Conservation (phyloP, 2,329 filamentous ascomycete species). For the Clonostachys solani region DNA sequence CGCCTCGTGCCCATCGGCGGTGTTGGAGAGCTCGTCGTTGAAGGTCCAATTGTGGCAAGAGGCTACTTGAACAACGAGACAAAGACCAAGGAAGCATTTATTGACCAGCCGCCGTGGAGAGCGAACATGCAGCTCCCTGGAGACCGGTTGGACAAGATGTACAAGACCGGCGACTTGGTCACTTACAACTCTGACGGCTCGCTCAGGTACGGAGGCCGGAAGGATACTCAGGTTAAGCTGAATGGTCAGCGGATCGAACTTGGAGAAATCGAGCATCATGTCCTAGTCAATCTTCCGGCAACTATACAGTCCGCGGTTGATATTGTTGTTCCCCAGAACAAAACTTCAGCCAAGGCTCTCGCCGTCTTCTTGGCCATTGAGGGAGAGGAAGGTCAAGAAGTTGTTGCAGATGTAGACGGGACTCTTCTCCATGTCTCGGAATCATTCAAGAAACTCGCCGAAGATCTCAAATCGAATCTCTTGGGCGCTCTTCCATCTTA, state of each 20-base stretch:
- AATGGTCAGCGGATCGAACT: constrained; percentile 47
- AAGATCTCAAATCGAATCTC: constrained; percentile 6
- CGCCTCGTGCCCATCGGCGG: constrained; percentile 13
- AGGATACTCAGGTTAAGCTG: constrained; percentile 54
- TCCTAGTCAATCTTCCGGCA: constrained; percentile 21
- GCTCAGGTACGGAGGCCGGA: constrained; percentile 33
- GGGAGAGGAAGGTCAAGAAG: not conserved
- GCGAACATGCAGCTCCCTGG: constrained; percentile 1
- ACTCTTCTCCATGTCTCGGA: constrained; percentile 6
- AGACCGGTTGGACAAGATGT: constrained; percentile 20
- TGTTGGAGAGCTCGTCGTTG: constrained; percentile 37
- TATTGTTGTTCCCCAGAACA: constrained; percentile 31
- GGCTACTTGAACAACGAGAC: constrained; percentile 13
- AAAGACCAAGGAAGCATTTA: constrained; percentile 1
- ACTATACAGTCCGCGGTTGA: constrained; percentile 38
- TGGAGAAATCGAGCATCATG: constrained; percentile 6
- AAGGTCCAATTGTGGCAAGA: constrained; percentile 45
- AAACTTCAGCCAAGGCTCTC: constrained; percentile 8
- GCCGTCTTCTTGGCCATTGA: constrained; percentile 10
- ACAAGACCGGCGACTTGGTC: constrained; percentile 42
- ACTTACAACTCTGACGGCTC: constrained; percentile 26
- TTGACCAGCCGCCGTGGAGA: not conserved
- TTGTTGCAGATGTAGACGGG: not conserved
- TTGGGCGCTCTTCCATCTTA: too few species aligned
- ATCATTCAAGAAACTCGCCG: not conserved